Conservation (phyloP, 768 basidiomycete genomes). For the Lactarius pseudohatsudake region DNA sequence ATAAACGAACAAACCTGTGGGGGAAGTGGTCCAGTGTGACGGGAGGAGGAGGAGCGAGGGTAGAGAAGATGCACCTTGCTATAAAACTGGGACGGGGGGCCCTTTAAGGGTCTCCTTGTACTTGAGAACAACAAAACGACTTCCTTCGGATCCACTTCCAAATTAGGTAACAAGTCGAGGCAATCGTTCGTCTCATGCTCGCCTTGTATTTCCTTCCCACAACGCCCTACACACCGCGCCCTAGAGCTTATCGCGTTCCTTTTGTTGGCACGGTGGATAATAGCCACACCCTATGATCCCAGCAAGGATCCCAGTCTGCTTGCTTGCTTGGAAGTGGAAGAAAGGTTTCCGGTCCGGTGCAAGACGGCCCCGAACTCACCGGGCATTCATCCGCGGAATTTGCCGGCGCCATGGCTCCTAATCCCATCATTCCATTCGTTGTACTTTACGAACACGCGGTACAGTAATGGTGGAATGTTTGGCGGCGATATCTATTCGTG, state of each 20-base stretch:
- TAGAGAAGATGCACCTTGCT: slow-evolving; percentile 1
- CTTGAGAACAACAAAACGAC: slow-evolving; percentile 12
- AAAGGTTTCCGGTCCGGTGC: neutral
- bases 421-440: neutral
- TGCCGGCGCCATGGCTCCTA: neutral
- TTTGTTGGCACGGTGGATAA: too few species aligned
- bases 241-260: neutral
- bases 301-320: neutral
- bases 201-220: neutral
- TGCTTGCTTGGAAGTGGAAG: too few species aligned
- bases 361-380: slow-evolving; percentile 3
- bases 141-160: slow-evolving; percentile 7
- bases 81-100: slow-evolving; percentile 3
- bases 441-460: neutral
- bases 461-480: neutral
- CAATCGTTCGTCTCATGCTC: neutral
- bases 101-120: slow-evolving; percentile 25
- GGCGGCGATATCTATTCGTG: neutral
- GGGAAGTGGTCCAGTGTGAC: neutral
- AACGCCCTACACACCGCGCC: neutral
- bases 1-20: neutral
- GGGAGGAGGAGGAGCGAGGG: neutral
- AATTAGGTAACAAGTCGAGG: neutral
- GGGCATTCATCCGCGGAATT: neutral
- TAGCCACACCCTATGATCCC: neutral